A percentile compares a stretch with the other conserved stretches of the same genome.
Evolutionary conservation across 2,329 filamentous ascomycete genomes (phyloP).

Genomic region (Fusarium aywerte): DNA sequence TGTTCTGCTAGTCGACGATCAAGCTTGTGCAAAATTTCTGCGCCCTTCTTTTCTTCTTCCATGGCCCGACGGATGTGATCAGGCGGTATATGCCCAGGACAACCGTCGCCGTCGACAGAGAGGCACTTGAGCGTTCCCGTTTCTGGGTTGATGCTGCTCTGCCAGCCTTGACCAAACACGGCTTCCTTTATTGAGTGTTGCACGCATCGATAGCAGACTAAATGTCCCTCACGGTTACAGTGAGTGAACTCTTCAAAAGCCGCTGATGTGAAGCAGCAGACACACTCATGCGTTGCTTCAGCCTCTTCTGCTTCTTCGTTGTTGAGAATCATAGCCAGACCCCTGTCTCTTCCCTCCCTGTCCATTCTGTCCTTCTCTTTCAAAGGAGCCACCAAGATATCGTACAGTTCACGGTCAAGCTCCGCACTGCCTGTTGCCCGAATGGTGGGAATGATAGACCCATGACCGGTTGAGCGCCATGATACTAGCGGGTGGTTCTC

Average conservation of each 20-base stretch:
- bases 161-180: slow-evolving; percentile 93
- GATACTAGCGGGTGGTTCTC: slow-evolving; percentile 71
- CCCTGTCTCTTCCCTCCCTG: slow-evolving; percentile 63
- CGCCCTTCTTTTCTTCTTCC: slow-evolving; percentile 72
- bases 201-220: slow-evolving; percentile 85
- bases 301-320: slow-evolving; percentile 67
- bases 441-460: slow-evolving; percentile 68
- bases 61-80: slow-evolving; percentile 79
- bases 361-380: slow-evolving; percentile 56
- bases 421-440: slow-evolving; percentile 73
- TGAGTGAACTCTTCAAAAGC: slow-evolving; percentile 79
- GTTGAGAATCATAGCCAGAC: slow-evolving; percentile 65
- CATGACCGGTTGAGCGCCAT: slow-evolving; percentile 67
- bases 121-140: slow-evolving; percentile 83
- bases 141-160: slow-evolving; percentile 77
- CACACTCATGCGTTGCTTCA: slow-evolving; percentile 73
- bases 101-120: slow-evolving; percentile 77
- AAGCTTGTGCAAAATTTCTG: slow-evolving; percentile 77
- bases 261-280: slow-evolving; percentile 78
- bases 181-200: slow-evolving; percentile 85
- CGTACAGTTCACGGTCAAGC: slow-evolving; percentile 70
- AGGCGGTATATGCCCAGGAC: slow-evolving; percentile 76
- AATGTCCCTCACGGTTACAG: slow-evolving; percentile 75
- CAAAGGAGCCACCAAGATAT: slow-evolving; percentile 66
- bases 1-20: slow-evolving; percentile 84